Evolutionary conservation across 2,329 filamentous ascomycete species (phyloP).

Genomic region (Paraphoma chrysanthemicola): DNA sequence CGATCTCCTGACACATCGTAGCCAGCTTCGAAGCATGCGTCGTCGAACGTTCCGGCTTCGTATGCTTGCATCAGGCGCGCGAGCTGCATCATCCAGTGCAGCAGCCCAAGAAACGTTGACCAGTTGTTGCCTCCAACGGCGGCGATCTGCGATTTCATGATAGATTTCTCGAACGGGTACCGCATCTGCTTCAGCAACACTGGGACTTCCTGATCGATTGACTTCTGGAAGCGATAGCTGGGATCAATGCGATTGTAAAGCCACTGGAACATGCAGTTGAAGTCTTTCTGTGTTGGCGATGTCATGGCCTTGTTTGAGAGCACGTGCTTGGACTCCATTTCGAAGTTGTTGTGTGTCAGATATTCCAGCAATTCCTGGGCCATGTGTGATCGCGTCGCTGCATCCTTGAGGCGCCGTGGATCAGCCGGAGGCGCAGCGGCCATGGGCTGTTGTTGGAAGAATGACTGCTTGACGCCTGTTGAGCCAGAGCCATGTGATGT

Average conservation of each 20-base stretch:
- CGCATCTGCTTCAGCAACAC: slow-evolving; percentile 90
- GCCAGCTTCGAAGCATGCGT: slow-evolving; percentile 86
- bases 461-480: slow-evolving; percentile 80
- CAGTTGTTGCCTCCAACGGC: slow-evolving; percentile 97
- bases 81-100: slow-evolving; percentile 99
- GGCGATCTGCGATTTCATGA: slow-evolving; percentile 93
- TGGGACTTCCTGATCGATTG: slow-evolving; percentile 93
- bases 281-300: slow-evolving; percentile 97
- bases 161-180: slow-evolving; percentile 93
- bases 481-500: slow-evolving; percentile 72
- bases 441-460: slow-evolving; percentile 87
- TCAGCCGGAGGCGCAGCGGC: slow-evolving; percentile 84
- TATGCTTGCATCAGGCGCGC: slow-evolving; percentile 93
- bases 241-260: slow-evolving; percentile 96
- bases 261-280: slow-evolving; percentile 98
- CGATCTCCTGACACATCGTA: slow-evolving; percentile 88
- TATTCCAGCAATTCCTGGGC: slow-evolving; percentile 92
- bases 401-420: slow-evolving; percentile 83
- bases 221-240: slow-evolving; percentile 89
- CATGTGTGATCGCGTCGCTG: slow-evolving; percentile 79
- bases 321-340: slow-evolving; percentile 95
- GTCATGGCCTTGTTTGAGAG: slow-evolving; percentile 90
- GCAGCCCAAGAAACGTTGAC: slow-evolving; percentile 89
- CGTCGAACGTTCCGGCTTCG: slow-evolving; percentile 78
- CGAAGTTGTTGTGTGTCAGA: slow-evolving; percentile 90